phyloP scores from a whole-genome alignment of 2,329 filamentous ascomycete species.

The Dactylellina leptospora region DNA sequence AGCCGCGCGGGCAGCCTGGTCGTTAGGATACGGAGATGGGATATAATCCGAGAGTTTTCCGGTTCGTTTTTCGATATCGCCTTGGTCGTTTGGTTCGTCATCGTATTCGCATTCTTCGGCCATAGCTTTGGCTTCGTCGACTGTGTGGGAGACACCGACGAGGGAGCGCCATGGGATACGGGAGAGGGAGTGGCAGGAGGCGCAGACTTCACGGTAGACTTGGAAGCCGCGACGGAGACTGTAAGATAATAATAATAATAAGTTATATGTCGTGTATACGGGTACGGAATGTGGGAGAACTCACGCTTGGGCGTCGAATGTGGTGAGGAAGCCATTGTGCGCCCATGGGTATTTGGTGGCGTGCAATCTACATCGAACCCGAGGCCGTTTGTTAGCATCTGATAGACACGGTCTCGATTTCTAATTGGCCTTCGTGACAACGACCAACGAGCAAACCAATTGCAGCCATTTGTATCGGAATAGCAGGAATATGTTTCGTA shows the following conservation, averaged over 20 bases:
- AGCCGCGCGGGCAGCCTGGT: constrained; percentile 95
- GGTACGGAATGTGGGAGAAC: constrained; percentile 60
- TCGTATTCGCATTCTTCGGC: constrained; percentile 99
- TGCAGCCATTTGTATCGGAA: neutral
- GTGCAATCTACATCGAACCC: constrained; percentile 76
- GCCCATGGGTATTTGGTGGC: constrained; percentile 94
- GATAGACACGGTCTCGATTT: constrained; percentile 54
- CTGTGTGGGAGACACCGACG: constrained; percentile 90
- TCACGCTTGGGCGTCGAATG: constrained; percentile 96
- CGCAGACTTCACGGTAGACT: constrained; percentile 98
- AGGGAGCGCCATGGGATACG: constrained; percentile 92
- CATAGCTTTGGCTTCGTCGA: constrained; percentile 96
- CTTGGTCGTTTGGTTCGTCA: constrained; percentile 95
- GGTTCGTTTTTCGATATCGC: constrained; percentile 96
- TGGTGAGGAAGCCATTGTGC: constrained; percentile 89
- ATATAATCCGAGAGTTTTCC: constrained; percentile 99
- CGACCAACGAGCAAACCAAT: constrained; percentile 30
- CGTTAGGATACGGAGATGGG: constrained; percentile 95
- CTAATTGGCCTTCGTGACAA: constrained; percentile 42
- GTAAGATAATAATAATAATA: neutral
- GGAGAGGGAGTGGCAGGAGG: constrained; percentile 94
- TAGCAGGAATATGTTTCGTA: constrained; percentile 68
- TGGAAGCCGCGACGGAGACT: constrained; percentile 99
- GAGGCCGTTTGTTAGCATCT: constrained; percentile 51
- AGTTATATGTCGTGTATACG: neutral